Base-by-base conservation (phyloP, 495 filamentous ascomycete genomes). In the Xylaria venustula region DNA sequence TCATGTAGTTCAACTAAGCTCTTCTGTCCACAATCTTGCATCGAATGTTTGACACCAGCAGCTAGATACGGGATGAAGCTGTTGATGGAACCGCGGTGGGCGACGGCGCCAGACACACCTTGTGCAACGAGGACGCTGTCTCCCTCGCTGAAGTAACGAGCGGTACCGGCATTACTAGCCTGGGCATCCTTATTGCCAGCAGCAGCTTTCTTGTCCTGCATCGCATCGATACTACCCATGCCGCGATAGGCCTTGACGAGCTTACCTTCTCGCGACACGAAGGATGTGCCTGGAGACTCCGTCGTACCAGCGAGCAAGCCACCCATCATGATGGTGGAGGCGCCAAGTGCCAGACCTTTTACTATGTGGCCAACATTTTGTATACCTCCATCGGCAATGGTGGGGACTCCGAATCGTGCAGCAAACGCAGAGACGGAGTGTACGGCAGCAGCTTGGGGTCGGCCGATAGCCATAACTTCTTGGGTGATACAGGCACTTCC, bases 331-430 rank as follows among this genome's bases (percentile, higher is more conserved):
- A 99, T 87, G 19, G 93, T 96, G 15, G 90, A 91, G 46, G 94
- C 94, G 62, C 94, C 94, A 58, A 97, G 85, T 34, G 94, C 90
- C 60, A 98, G 85, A 73, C 92, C 94, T 82, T 99, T 99, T 75
- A 98, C 95, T 62, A 99, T 96, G 77, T 99, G 94, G 56, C 94
- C 94, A 61, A 99, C 87, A 73, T 99, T 99, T 76, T 99, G 95
- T 67, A 99, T 87, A 74, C 94, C 94, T 70, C 94, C 94, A 65
- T 99, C 94, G 42, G 94, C 94, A 67, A 99, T 97, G 79, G 93
- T 97, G 23, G 94, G 94, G 61, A 99, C 92, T 59, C 95, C 94
- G 73, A 99, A 99, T 62, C 86, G 86, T 46, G 88, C 89, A 34
- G 94, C 94, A 67, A 98, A 99, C 23, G 81, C 75, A 61, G 89